Evolutionary conservation across 371 early-diverging fungal genomes (phyloP).

Genomic region (Mucor irregularis): DNA sequence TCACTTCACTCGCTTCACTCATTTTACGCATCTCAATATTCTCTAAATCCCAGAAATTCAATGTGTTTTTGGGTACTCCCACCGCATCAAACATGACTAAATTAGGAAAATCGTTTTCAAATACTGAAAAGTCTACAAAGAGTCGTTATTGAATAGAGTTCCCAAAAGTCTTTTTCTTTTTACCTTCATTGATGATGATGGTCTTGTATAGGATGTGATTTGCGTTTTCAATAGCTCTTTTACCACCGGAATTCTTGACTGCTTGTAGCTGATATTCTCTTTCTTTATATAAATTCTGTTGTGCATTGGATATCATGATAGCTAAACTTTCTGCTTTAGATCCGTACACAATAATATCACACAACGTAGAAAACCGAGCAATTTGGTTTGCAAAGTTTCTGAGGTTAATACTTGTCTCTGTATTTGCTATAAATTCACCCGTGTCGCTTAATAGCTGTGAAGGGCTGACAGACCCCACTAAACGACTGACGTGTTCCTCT

Average conservation of each 20-base stretch:
- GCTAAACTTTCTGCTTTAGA: slow-evolving; percentile 40
- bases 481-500: slow-evolving; percentile 11
- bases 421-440: slow-evolving; percentile 6
- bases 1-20: slow-evolving; percentile 57
- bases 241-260: slow-evolving; percentile 16
- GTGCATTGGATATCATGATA: slow-evolving; percentile 43
- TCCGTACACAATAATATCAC: slow-evolving; percentile 47
- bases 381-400: slow-evolving; percentile 65
- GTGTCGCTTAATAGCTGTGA: not conserved
- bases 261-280: slow-evolving; percentile 11
- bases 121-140: slow-evolving; percentile 34
- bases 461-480: slow-evolving; percentile 19
- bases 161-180: not conserved
- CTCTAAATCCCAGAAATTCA: slow-evolving; percentile 56
- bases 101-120: slow-evolving; percentile 54
- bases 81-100: slow-evolving; percentile 44
- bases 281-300: slow-evolving; percentile 26
- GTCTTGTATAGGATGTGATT: slow-evolving; percentile 38
- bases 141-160: not conserved
- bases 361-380: slow-evolving; percentile 54
- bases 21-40: slow-evolving; percentile 56
- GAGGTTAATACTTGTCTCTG: slow-evolving; percentile 42
- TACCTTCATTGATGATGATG: slow-evolving; percentile 13
- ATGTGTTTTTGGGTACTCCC: slow-evolving; percentile 37
- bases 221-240: slow-evolving; percentile 24